Conservation (phyloP, 75 land plant species). For the Adiantum capillusveneris region DNA sequence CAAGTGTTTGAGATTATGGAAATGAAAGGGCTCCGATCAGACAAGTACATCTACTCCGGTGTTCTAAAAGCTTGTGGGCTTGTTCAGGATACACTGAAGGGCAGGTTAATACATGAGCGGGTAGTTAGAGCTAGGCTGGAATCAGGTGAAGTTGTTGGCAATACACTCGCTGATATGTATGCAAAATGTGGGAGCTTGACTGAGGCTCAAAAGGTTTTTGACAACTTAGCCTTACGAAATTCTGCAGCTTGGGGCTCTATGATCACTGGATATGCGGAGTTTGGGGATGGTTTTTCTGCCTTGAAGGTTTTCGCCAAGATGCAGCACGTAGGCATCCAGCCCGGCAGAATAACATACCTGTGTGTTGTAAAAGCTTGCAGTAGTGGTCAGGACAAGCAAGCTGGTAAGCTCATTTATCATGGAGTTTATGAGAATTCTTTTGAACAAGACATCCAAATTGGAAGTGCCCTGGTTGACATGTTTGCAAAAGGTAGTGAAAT, state of each 20-base stretch:
- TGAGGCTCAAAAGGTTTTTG: constrained; percentile 15
- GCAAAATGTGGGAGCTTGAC: not conserved
- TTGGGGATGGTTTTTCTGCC: constrained; percentile 9
- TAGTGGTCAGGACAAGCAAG: not conserved
- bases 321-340: not conserved
- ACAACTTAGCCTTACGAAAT: constrained; percentile 24
- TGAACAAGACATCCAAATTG: not conserved
- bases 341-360: not conserved
- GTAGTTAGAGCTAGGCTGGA: constrained; percentile 10
- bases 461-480: not conserved
- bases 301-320: constrained; percentile 10
- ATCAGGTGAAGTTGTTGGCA: constrained; percentile 11
- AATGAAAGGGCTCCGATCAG: constrained; percentile 6
- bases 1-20: constrained; percentile 4
- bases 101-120: constrained; percentile 15
- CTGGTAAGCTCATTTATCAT: not conserved
- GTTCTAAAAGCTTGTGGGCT: constrained; percentile 15
- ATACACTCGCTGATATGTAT: constrained; percentile 19
- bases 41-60: constrained; percentile 13
- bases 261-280: constrained; percentile 9
- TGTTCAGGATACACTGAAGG: not conserved
- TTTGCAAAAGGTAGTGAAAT: not conserved
- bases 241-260: constrained; percentile 13
- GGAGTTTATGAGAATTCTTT: not conserved
- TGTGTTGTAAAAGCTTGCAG: not conserved